Evolutionary conservation across 306 rosid genomes (phyloP), one percentile per base, ranked within the genome.

Genomic region (Cucumis sativus): DNA sequence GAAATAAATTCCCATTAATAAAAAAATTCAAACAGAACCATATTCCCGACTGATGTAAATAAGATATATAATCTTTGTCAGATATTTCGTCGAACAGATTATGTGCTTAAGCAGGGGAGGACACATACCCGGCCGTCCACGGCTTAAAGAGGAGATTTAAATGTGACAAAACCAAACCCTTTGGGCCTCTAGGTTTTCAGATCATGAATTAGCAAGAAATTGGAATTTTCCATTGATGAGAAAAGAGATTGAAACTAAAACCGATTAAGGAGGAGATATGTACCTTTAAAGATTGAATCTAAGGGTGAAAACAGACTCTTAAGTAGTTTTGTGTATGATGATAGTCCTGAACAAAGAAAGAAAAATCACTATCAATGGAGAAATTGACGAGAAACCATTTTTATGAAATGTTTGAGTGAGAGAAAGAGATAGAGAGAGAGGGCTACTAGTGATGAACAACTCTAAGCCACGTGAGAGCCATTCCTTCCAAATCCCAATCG

Each of bases 81-180:
- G 74, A 12, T 7, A 20, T 68, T 68, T 68, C 56, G 35, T 68
- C 74, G 56, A 68, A 43, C 56, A 43, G 55, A 9, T 68, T n/a
- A 43, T 20, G 18, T 43, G 74, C 74, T 3, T 41, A 67, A 41
- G 23, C 72, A 65, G 43, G 43, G 12, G 68, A 28, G 82, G 47
- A 51, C 14, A 58, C n/a, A 77, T 91, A 93, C 98, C 92, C 89
- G 81, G 82, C 92, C 98, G 83, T 91, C 82, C 92, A 93, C 80
- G 80, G 89, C 82, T 71, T 90, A 84, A 58, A 85, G 5, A 77
- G 98, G 86, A 10, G 93, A 80, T 28, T 88, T 28, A 66, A 69
- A 93, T 10, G 93, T 77, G 14, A 93, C 94, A 79, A 93, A 93
- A 39, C 92, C 98, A 62, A 88, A 91, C n/a, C 98, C 97, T 87